Base-by-base conservation (phyloP, 1,284 basidiomycete genomes). In the Rhodotorula sp. region DNA sequence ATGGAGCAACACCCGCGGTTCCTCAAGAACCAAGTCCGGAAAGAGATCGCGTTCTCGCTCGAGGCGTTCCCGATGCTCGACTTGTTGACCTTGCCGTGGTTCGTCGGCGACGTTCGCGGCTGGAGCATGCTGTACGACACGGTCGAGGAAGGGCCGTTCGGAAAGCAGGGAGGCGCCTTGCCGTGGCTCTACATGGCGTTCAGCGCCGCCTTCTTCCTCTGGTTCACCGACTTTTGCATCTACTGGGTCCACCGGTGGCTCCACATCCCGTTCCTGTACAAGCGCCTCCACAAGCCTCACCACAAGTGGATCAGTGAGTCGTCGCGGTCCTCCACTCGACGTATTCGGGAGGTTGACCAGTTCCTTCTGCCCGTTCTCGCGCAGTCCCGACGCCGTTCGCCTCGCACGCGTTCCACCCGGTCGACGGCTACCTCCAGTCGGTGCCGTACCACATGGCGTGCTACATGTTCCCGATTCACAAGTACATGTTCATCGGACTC, bases 211-310 rank as follows among this genome's bases (percentile, higher is more conserved):
- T 72, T 82, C 67, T 98, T 93, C 85, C 83, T 98, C 66, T 76
- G 93, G 24, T 95, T 95, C 81, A 98, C 95, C 48, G 95, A 98
- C 81, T 90, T 90, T 73, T 83, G 85, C 75, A 92, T 98, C 77
- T 98, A 97, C 81, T 95, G 93, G 91, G 85, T 95, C 33, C 95
- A 99, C 80, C 87, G 95, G n/a, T 84, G 87, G 82, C 85, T 96
- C 69, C 95, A 99, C 80, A 85, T 91, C 74, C 95, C 95, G 0
- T 71, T 85, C 33, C 79, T 96, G 69, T 99, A 99, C 85, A 98
- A 95, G 82, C 84, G 86, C 18, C 70, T 79, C 0, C 78, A 78
- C 75, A 79, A 79, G 82, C 93, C 95, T 0, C 95, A 99, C 82
- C 95, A 99, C 86, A 96, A 93, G 82, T 99, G 96, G 96, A 85